These are phyloP conservation scores for Fraxinus baroniana DNA, from an alignment of 305 asterid genomes.

Conservation along the genomic window DNA sequence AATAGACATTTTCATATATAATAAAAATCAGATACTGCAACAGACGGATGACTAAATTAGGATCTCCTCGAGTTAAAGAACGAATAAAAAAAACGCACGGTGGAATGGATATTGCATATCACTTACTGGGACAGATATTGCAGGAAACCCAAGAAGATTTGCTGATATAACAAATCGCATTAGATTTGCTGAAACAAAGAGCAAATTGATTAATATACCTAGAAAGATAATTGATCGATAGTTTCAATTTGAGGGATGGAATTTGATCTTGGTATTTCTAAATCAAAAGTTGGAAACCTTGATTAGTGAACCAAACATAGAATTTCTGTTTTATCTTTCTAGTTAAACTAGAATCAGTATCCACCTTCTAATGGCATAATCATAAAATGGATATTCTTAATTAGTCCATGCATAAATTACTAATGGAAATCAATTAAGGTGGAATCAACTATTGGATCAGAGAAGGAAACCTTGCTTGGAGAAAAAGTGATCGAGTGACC, in stretches of 20 bases:
- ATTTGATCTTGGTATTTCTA: background rate
- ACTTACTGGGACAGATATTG: constrained; percentile 53
- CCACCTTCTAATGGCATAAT: background rate
- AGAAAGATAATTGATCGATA: background rate
- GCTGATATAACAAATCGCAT: constrained; percentile 41
- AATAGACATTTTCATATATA: background rate
- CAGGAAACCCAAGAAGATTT: constrained; percentile 52
- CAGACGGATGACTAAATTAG: background rate
- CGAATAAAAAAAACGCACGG: background rate
- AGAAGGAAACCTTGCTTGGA: background rate
- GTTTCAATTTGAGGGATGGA: background rate
- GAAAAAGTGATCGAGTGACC: constrained; percentile 10
- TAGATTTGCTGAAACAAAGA: constrained; percentile 38
- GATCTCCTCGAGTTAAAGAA: background rate
- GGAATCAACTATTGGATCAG: background rate
- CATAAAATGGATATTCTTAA: background rate
- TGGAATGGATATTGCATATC: background rate
- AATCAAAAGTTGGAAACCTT: background rate
- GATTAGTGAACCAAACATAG: background rate
- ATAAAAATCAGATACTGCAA: background rate
- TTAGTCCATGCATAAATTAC: background rate
- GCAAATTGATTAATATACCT: background rate
- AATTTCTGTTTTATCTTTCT: background rate
- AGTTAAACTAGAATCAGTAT: background rate
- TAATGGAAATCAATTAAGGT: background rate